These are phyloP conservation scores for Cetraspora pellucida DNA, from an alignment of 192 early-diverging fungal genomes.

Conservation along the genomic window DNA sequence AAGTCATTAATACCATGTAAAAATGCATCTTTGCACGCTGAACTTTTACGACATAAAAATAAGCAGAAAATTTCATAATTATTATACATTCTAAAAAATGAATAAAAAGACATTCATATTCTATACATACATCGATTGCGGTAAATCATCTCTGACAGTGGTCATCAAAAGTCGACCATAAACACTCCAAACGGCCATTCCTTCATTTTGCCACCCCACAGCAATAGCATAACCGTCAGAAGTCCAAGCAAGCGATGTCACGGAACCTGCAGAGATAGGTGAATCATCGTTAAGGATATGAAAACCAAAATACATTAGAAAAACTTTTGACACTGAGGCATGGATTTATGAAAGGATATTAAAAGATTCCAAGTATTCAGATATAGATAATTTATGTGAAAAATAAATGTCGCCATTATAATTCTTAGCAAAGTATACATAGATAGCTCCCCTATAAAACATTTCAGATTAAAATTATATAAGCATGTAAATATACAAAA, in stretches of 20 bases:
- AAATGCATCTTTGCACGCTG: constrained; percentile 56
- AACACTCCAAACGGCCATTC: constrained; percentile 78
- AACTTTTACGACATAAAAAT: constrained; percentile 1
- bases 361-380: constrained; percentile 27
- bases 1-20: constrained; percentile 57
- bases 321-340: no score
- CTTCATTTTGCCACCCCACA: constrained; percentile 64
- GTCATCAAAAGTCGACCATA: constrained; percentile 67
- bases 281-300: constrained; percentile 14
- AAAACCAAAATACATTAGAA: no score
- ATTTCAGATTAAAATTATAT: no score
- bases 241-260: constrained; percentile 68
- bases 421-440: constrained; percentile 56
- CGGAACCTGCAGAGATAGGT: constrained; percentile 40
- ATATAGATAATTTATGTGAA: constrained; percentile 51
- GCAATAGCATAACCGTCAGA: constrained; percentile 74
- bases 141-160: constrained; percentile 55
- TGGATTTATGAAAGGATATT: constrained; percentile 28
- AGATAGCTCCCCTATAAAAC: constrained; percentile 50
- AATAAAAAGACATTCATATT: not conserved
- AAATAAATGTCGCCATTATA: constrained; percentile 46
- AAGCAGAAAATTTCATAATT: not conserved
- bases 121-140: constrained; percentile 39
- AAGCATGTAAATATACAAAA: no score
- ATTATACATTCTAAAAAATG: not conserved